Conservation (phyloP, 1,139 yeast genomes). For the Diutina catenulata region DNA sequence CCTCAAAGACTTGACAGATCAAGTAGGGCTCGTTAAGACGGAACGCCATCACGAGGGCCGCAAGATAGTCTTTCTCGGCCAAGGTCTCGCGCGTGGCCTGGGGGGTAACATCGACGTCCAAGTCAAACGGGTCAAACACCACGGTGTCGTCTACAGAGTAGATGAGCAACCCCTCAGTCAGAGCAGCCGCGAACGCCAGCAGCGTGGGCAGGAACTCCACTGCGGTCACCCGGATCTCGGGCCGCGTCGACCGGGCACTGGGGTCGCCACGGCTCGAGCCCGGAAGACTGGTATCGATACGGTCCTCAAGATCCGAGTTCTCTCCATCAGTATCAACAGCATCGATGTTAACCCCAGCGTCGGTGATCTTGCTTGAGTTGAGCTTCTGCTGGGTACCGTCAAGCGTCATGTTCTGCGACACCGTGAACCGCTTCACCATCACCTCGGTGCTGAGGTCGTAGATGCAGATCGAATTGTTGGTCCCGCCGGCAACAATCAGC, state of each 20-base stretch:
- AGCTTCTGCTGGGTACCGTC: constrained; percentile 79
- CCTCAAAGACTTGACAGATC: constrained; percentile 63
- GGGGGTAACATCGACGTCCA: constrained; percentile 88
- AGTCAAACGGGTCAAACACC: constrained; percentile 87
- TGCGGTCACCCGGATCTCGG: constrained; percentile 69
- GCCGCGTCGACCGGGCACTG: constrained; percentile 64
- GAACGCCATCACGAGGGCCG: constrained; percentile 87
- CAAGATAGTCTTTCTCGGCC: constrained; percentile 55
- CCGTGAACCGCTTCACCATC: constrained; percentile 64
- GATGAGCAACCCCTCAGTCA: constrained; percentile 85
- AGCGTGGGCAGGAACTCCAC: constrained; percentile 86
- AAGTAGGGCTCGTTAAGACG: constrained; percentile 74
- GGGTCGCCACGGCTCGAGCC: constrained; percentile 87
- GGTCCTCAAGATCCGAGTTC: constrained; percentile 73
- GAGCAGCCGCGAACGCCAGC: constrained; percentile 85
- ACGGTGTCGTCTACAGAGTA: constrained; percentile 70
- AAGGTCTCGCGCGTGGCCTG: constrained; percentile 55
- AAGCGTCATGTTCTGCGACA: constrained; percentile 79
- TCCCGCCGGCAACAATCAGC: constrained; percentile 84
- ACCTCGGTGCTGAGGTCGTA: constrained; percentile 88
- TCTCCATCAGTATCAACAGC: constrained; percentile 80
- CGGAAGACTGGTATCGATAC: constrained; percentile 67
- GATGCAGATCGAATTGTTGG: constrained; percentile 80
- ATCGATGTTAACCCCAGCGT: constrained; percentile 71
- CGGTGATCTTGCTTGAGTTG: constrained; percentile 75